phyloP scores from a whole-genome alignment of 2,329 filamentous ascomycete genomes.

The Colletotrichum karsti region DNA sequence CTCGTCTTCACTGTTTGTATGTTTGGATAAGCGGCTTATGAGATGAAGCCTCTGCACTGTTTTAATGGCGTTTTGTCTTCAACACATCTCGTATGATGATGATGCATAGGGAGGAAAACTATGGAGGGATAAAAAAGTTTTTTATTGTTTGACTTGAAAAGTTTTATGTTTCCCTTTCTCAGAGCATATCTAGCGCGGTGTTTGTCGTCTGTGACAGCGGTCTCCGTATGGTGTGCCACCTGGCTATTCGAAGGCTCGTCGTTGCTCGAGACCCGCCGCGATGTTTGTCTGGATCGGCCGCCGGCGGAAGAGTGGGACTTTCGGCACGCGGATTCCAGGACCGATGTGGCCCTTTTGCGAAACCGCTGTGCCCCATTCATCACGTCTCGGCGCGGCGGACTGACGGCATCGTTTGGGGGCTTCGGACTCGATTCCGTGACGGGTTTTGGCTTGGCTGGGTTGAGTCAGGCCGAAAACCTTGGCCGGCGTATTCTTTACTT shows the following conservation, averaged over 20 bases:
- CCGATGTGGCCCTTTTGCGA: background rate
- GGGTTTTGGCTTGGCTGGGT: background rate
- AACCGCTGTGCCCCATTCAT: background rate
- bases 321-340: background rate
- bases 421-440: constrained; percentile 2
- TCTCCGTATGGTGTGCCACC: background rate
- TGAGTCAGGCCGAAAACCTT: background rate
- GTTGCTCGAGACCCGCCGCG: background rate
- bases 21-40: background rate
- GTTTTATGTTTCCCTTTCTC: background rate
- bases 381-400: constrained; percentile 3
- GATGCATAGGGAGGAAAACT: background rate
- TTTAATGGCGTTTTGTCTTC: constrained; percentile 23
- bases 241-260: background rate
- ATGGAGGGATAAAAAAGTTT: constrained; percentile 6
- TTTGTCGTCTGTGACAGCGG: background rate
- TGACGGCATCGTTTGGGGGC: background rate
- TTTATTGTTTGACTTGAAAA: constrained; percentile 5
- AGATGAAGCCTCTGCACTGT: background rate
- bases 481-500: background rate
- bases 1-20: constrained; percentile 4
- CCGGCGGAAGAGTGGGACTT: constrained; percentile 6
- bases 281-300: background rate
- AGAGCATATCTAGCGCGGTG: background rate
- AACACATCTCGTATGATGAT: constrained; percentile 14